Percentiles rank a stretch among this genome's conserved stretches.
Conservation (phyloP, 768 basidiomycete species). For the Leccinum subgranulosum region DNA sequence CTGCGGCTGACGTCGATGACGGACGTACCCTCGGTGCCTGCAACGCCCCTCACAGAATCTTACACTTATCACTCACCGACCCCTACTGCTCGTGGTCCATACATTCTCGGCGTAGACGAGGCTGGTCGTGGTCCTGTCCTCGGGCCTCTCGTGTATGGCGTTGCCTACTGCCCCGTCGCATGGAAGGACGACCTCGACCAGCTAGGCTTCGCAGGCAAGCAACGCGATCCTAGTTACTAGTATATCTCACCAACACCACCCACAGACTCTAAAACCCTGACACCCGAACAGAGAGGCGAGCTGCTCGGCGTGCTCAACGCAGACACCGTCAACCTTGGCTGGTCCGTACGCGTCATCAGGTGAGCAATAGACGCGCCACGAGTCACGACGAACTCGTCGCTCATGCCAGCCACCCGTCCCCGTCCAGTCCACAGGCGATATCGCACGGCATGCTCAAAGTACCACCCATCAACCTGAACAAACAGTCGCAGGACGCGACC, state of each 20-base stretch:
- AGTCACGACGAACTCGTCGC: neutral
- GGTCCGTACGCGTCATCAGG: conserved; percentile 82
- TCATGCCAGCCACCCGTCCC: neutral
- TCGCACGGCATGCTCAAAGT: conserved; percentile 86
- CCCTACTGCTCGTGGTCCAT: conserved; percentile 70
- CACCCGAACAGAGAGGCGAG: conserved; percentile 59
- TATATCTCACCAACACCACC: neutral
- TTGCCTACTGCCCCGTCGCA: conserved; percentile 85
- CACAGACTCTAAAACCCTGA: conserved; percentile 90
- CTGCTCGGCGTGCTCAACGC: conserved; percentile 67
- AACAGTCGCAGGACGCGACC: conserved; percentile 87
- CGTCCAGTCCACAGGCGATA: conserved; percentile 79
- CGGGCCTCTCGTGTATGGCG: conserved; percentile 93
- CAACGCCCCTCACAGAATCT: conserved; percentile 57
- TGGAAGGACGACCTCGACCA: conserved; percentile 72
- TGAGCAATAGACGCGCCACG: conserved; percentile 19
- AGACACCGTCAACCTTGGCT: conserved; percentile 68
- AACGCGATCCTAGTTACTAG: neutral
- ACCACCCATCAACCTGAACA: conserved; percentile 83
- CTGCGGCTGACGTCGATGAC: neutral
- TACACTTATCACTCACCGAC: conserved; percentile 76
- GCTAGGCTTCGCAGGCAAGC: conserved; percentile 87
- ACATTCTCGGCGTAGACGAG: conserved; percentile 98
- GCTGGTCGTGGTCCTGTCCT: conserved; percentile 95
- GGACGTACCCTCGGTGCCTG: conserved; percentile 55